A percentile compares a stretch with the other conserved stretches of the same genome.
These are phyloP conservation scores for Eutrema yunnanense DNA, from an alignment of 345 rosid genomes.

Conservation along the genomic window DNA sequence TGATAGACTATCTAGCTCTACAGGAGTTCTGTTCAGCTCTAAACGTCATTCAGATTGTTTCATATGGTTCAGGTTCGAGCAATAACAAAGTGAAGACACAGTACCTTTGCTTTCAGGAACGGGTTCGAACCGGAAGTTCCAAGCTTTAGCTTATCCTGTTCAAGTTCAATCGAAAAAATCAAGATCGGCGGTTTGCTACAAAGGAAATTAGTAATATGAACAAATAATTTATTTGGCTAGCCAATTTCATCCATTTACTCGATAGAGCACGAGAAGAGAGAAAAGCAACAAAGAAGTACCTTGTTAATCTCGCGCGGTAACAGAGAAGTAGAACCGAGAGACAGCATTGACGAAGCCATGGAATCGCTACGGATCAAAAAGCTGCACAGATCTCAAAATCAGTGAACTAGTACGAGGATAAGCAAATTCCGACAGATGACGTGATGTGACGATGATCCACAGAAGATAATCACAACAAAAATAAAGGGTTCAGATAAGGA, in stretches of 20 bases:
- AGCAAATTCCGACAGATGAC: not conserved
- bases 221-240: not conserved
- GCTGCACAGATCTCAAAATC: constrained; percentile 22
- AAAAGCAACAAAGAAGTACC: constrained; percentile 33
- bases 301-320: constrained; percentile 45
- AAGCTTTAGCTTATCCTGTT: constrained; percentile 57
- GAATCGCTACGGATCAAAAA: not conserved
- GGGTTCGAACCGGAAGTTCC: constrained; percentile 40
- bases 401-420: constrained; percentile 1
- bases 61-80: not conserved
- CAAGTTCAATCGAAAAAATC: not conserved
- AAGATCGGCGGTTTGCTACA: not conserved
- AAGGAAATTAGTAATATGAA: not conserved
- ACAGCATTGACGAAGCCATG: constrained; percentile 62
- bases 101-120: constrained; percentile 51
- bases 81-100: not conserved
- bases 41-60: not conserved
- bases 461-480: not conserved
- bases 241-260: not conserved
- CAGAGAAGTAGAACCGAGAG: constrained; percentile 51
- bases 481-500: not conserved
- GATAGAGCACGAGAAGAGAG: not conserved
- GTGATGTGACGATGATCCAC: constrained; percentile 4
- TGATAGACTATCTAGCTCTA: not conserved
- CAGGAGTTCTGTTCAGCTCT: not conserved